Evolutionary conservation across 2,329 filamentous ascomycete species (phyloP), one percentile per base, ranked within the genome.

Genomic region (Diaporthe caulivora): DNA sequence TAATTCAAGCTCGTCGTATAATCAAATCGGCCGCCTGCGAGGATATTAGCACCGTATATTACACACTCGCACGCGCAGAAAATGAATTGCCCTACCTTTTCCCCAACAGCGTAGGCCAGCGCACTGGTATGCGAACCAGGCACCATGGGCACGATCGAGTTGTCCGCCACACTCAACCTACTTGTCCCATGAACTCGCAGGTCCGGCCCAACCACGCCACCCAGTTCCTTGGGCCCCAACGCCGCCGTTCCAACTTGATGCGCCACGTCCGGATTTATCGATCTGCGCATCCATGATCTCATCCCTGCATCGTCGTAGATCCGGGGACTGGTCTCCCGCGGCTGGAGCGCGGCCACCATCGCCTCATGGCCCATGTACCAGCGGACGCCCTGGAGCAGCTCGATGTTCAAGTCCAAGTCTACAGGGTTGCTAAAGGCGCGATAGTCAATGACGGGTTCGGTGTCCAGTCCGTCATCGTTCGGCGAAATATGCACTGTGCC

Each of bases 401-500:
- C 83, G 26, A 83, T 76, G 76, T 82, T 79, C 44, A 84, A 77
- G 65, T 82, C 82, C 15, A 80, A 72, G 70, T 85, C 83, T 7
- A 85, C 74, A 0, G 83, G 83, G 71, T 85, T 85, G 29, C 76
- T 80, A 1, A 84, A 80, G 1, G 82, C 81, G 10, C 82, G 78
- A 73, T 84, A 83, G 76, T 85, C 84, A 6, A 86, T 81, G 1
- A 82, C 58, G 0, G 83, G 83, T 53, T 82, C 79, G 2, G 76
- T 77, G 18, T 77, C 74, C 9, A 67, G 62, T 64, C 80, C 80
- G 4, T 85, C 82, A 72, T 85, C 79, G 72, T 82, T 53, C 73
- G 86, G 76, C 75, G 81, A 75, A 34, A 62, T 72, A 57, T 47
- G 70, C 15, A 69, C 55, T 10, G 62, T 60, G 44, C 71, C 71